phyloP scores from a whole-genome alignment of 495 filamentous ascomycete genomes.

The Sphaerosporella brunnea region DNA sequence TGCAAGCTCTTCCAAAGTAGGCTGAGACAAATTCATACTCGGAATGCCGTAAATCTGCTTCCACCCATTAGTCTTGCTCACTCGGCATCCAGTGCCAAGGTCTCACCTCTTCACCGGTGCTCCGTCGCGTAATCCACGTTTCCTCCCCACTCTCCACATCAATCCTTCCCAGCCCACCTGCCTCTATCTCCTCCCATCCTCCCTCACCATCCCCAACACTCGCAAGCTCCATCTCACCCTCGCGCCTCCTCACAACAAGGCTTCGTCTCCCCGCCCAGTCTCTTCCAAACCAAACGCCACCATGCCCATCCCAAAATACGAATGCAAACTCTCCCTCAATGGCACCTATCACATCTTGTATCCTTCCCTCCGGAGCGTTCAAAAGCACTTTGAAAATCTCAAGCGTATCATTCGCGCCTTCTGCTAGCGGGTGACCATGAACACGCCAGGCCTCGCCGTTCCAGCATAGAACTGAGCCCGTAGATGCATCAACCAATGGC shows the following conservation, averaged over 20 bases:
- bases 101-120: background rate
- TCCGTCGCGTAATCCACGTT: slow-evolving; percentile 9
- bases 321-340: slow-evolving; percentile 84
- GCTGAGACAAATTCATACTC: background rate
- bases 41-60: slow-evolving; percentile 2
- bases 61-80: background rate
- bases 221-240: slow-evolving; percentile 40
- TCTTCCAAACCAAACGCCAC: slow-evolving; percentile 51
- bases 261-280: slow-evolving; percentile 80
- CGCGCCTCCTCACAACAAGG: slow-evolving; percentile 39
- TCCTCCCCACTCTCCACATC: slow-evolving; percentile 30
- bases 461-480: slow-evolving; percentile 76
- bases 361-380: slow-evolving; percentile 30
- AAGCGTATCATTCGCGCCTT: slow-evolving; percentile 61
- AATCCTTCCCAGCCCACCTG: slow-evolving; percentile 55
- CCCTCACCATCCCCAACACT: slow-evolving; percentile 49
- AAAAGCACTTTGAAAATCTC: slow-evolving; percentile 48
- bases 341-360: slow-evolving; percentile 35
- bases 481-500: slow-evolving; percentile 44
- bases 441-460: slow-evolving; percentile 96
- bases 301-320: slow-evolving; percentile 56
- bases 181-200: slow-evolving; percentile 63
- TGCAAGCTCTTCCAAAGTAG: background rate
- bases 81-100: too few species aligned
- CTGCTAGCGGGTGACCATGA: slow-evolving; percentile 27